phyloP scores from a whole-genome alignment of 169 alveolate species.

The Eimeria zaria region DNA sequence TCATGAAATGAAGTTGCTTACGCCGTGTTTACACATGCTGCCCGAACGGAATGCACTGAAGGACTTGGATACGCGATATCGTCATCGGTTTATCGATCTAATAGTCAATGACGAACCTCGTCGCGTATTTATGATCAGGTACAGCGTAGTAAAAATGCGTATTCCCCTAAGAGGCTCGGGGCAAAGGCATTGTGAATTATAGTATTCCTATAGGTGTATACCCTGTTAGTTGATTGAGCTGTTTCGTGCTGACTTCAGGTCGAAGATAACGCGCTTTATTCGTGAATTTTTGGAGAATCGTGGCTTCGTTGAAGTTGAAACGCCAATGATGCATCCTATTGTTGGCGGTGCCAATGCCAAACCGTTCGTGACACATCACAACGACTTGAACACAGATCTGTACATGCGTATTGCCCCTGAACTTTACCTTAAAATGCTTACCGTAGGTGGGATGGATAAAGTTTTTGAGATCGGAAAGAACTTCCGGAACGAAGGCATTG shows the following conservation, averaged over 20 bases:
- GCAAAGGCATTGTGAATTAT: neutral
- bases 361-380: slow-evolving; percentile 99
- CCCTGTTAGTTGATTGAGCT: neutral
- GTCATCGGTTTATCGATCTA: slow-evolving; percentile 99
- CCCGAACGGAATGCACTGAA: slow-evolving; percentile 98
- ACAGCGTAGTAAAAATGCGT: slow-evolving; percentile 65
- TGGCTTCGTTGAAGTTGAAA: slow-evolving; percentile 98
- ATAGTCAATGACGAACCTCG: slow-evolving; percentile 95
- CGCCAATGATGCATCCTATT: slow-evolving; percentile 99
- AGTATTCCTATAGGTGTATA: neutral
- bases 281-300: slow-evolving; percentile 95
- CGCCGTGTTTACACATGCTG: slow-evolving; percentile 98
- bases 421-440: slow-evolving; percentile 97
- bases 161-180: neutral
- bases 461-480: slow-evolving; percentile 99
- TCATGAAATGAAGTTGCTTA: slow-evolving; percentile 91
- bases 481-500: slow-evolving; percentile 99
- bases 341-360: slow-evolving; percentile 99
- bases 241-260: slow-evolving; percentile 82
- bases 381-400: slow-evolving; percentile 97
- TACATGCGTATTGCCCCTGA: slow-evolving; percentile 99
- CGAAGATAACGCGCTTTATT: slow-evolving; percentile 91
- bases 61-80: slow-evolving; percentile 96
- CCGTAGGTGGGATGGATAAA: slow-evolving; percentile 98
- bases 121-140: slow-evolving; percentile 94